Evolutionary conservation across 192 early-diverging fungal genomes (phyloP).

Genomic region (Backusella luteola): DNA sequence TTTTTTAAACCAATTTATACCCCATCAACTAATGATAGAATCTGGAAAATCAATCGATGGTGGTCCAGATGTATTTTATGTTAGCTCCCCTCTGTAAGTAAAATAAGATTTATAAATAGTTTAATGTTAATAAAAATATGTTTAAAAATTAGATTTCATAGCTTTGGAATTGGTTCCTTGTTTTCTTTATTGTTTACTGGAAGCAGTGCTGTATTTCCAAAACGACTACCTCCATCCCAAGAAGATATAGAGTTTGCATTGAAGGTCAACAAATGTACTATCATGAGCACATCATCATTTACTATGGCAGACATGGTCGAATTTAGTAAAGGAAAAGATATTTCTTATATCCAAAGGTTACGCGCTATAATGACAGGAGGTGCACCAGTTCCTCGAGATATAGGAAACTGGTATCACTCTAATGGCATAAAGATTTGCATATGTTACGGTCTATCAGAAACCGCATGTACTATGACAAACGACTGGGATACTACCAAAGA

Average conservation of each 20-base stretch:
- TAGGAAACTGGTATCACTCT: background rate
- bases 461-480: background rate
- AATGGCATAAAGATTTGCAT: background rate
- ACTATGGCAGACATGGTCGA: background rate
- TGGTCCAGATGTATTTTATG: background rate
- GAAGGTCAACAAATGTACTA: background rate
- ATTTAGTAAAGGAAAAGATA: background rate
- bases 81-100: background rate
- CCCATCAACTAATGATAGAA: background rate
- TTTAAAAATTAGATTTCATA: constrained; percentile 3
- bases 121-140: background rate
- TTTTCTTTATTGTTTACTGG: background rate
- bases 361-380: background rate
- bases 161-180: background rate
- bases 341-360: background rate
- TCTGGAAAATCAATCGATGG: background rate
- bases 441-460: background rate
- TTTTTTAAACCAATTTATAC: background rate
- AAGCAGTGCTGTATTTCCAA: background rate
- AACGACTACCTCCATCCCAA: background rate
- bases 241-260: background rate
- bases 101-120: background rate
- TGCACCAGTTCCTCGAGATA: background rate
- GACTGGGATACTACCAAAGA: background rate
- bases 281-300: background rate